Percentiles rank a stretch among this genome's conserved stretches.
These are phyloP conservation scores for Toxoplasma gondii DNA, from an alignment of 169 alveolate genomes.

Conservation along the genomic window DNA sequence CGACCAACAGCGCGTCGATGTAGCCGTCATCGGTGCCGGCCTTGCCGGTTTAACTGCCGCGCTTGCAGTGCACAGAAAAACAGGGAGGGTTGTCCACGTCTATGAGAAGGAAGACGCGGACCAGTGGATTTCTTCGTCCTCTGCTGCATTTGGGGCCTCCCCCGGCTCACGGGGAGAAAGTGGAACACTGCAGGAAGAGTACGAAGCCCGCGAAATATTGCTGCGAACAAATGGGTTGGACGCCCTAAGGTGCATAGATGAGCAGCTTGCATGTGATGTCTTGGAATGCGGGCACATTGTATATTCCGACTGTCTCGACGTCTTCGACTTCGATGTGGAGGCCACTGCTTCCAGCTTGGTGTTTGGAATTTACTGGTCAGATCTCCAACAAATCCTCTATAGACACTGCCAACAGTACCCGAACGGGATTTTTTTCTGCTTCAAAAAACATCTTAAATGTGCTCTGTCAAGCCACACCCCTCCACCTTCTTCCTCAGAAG, in stretches of 20 bases:
- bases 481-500: background rate
- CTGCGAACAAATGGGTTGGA: slow-evolving; percentile 28
- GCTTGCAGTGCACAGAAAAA: slow-evolving; percentile 29
- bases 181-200: background rate
- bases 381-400: slow-evolving; percentile 32
- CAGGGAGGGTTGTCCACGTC: slow-evolving; percentile 29
- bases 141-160: background rate
- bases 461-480: background rate
- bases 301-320: slow-evolving; percentile 35
- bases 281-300: slow-evolving; percentile 34
- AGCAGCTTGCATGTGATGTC: slow-evolving; percentile 33
- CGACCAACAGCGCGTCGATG: background rate
- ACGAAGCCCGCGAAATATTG: slow-evolving; percentile 1
- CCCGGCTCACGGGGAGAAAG: background rate
- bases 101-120: slow-evolving; percentile 10
- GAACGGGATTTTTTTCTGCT: background rate
- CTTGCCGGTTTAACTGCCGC: slow-evolving; percentile 35
- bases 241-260: slow-evolving; percentile 34
- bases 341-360: slow-evolving; percentile 12
- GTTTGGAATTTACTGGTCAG: slow-evolving; percentile 33
- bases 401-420: slow-evolving; percentile 37
- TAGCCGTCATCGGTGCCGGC: slow-evolving; percentile 35
- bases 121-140: background rate
- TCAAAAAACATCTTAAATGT: background rate
- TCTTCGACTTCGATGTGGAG: slow-evolving; percentile 18